phyloP scores from a whole-genome alignment of 345 rosid genomes.

The Ceriops tagal region DNA sequence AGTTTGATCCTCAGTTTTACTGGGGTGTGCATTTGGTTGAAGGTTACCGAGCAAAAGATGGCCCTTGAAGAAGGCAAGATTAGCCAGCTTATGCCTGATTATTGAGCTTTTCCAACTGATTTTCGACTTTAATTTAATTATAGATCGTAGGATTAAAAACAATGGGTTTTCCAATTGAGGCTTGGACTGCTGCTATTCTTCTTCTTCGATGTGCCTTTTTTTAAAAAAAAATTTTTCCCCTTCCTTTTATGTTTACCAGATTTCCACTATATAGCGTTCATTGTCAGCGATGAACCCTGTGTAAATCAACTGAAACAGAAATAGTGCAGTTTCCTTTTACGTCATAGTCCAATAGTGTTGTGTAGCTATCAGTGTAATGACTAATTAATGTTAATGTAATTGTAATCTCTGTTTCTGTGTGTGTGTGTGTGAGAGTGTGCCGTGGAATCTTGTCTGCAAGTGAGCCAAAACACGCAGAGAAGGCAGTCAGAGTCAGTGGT shows the following conservation, averaged over 20 bases:
- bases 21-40: conserved; percentile 88
- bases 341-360: background rate
- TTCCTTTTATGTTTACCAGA: background rate
- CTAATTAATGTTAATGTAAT: background rate
- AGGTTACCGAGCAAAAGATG: conserved; percentile 62
- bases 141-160: too few species aligned
- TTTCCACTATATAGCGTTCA: conserved; percentile 2
- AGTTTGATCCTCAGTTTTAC: conserved; percentile 85
- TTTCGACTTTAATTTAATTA: background rate
- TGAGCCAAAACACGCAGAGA: background rate
- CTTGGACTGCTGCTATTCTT: conserved; percentile 7
- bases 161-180: conserved; percentile 1
- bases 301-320: conserved; percentile 17
- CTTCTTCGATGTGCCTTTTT: background rate
- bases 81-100: conserved; percentile 73
- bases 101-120: conserved; percentile 23
- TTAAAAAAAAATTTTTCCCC: background rate
- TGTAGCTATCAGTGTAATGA: background rate
- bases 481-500: background rate
- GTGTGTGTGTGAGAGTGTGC: background rate
- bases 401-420: background rate
- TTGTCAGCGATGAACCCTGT: conserved; percentile 8
- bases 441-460: background rate
- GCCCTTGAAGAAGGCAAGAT: conserved; percentile 70
- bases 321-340: conserved; percentile 15